These are phyloP conservation scores for Phytomonas francai DNA, from an alignment of 208 protist species.

Conservation along the genomic window DNA sequence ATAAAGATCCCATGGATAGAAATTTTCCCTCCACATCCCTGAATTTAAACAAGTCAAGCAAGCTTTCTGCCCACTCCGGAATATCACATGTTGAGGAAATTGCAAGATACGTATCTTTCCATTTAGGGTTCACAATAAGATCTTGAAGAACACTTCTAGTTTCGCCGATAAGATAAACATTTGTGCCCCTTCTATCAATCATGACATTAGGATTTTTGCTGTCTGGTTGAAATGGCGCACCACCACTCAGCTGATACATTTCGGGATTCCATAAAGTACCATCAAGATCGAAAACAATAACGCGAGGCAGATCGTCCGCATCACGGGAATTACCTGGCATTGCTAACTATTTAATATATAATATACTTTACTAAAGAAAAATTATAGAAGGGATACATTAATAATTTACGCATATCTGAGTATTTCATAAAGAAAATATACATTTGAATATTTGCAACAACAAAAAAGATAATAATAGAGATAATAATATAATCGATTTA, in stretches of 20 bases:
- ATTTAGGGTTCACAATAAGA: slow-evolving; percentile 38
- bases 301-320: slow-evolving; percentile 24
- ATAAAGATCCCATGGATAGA: slow-evolving; percentile 59
- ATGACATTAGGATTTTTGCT: slow-evolving; percentile 29
- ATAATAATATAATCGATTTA: no score
- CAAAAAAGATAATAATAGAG: neutral
- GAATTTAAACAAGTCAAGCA: slow-evolving; percentile 59
- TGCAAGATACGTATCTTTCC: slow-evolving; percentile 49
- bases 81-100: slow-evolving; percentile 84
- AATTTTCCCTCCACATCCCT: slow-evolving; percentile 18
- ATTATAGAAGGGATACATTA: neutral
- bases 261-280: slow-evolving; percentile 85
- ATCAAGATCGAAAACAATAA: slow-evolving; percentile 89
- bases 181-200: slow-evolving; percentile 41
- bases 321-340: neutral
- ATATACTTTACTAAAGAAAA: neutral
- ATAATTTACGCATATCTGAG: neutral
- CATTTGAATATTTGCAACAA: neutral
- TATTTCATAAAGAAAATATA: neutral
- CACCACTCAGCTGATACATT: slow-evolving; percentile 85
- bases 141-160: slow-evolving; percentile 54
- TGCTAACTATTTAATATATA: slow-evolving; percentile 9
- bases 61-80: slow-evolving; percentile 74
- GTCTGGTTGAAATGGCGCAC: slow-evolving; percentile 60
- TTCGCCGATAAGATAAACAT: slow-evolving; percentile 76